phyloP scores from a whole-genome alignment of 106 monocot species.

The Platanthera zijinensis region DNA sequence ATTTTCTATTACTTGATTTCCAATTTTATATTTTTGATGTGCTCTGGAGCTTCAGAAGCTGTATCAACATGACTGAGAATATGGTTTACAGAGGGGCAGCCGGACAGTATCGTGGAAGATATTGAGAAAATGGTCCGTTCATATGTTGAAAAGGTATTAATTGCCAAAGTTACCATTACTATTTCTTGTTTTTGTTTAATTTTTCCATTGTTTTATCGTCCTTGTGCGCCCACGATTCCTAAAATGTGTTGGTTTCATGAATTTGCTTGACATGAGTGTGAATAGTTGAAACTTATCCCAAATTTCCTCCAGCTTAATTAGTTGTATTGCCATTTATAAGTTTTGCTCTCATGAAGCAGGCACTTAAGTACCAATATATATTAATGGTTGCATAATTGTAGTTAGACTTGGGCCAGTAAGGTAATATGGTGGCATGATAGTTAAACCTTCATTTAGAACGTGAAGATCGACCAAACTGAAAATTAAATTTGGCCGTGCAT shows the following conservation, averaged over 20 bases:
- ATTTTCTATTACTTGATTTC: background rate
- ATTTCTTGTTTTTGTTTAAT: background rate
- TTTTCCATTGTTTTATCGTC: background rate
- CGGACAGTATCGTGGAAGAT: slow-evolving; percentile 40
- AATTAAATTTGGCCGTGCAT: no score
- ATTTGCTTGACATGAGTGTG: background rate
- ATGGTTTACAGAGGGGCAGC: slow-evolving; percentile 67
- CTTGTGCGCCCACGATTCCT: background rate
- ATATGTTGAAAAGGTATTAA: slow-evolving; percentile 63
- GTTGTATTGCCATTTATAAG: background rate
- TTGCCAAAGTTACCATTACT: background rate
- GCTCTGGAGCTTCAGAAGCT: background rate
- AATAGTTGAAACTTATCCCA: background rate
- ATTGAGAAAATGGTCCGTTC: slow-evolving; percentile 37
- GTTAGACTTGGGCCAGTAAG: background rate
- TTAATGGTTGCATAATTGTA: background rate
- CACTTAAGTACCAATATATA: background rate
- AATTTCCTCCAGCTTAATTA: background rate
- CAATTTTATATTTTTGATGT: background rate
- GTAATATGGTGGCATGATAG: no score
- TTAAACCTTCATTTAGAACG: no score
- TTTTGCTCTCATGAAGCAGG: background rate
- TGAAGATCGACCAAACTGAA: no score
- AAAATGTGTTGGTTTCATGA: background rate
- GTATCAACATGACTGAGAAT: background rate